phyloP scores from a whole-genome alignment of 371 early-diverging fungal genomes.

The Encephalitozoon romaleae region DNA sequence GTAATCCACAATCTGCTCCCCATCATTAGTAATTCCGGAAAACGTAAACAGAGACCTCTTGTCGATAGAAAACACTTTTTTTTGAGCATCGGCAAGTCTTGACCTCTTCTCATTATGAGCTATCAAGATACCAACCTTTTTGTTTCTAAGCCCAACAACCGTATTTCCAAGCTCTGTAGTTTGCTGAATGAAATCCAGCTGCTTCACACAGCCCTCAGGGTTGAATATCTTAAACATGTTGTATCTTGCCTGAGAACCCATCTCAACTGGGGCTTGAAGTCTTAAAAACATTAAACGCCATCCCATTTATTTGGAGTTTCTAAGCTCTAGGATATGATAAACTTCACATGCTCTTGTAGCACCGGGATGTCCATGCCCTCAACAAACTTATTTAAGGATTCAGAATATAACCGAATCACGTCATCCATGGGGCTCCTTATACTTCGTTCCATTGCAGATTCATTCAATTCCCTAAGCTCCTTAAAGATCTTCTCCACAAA shows the following conservation, averaged over 20 bases:
- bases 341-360: conserved; percentile 42
- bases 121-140: conserved; percentile 47
- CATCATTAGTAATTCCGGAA: conserved; percentile 62
- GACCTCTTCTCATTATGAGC: conserved; percentile 50
- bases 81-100: conserved; percentile 37
- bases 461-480: conserved; percentile 33
- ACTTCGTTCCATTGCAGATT: conserved; percentile 1
- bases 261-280: not conserved
- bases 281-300: conserved; percentile 5
- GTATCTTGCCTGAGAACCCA: not conserved
- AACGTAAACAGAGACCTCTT: conserved; percentile 54
- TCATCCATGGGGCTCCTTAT: conserved; percentile 22
- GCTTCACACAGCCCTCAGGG: conserved; percentile 59
- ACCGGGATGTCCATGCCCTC: conserved; percentile 22
- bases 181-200: conserved; percentile 48
- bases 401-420: conserved; percentile 32
- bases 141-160: conserved; percentile 51
- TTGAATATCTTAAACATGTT: conserved; percentile 45
- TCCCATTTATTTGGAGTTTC: not conserved
- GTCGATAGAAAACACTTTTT: conserved; percentile 53
- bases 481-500: conserved; percentile 34
- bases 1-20: conserved; percentile 54
- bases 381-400: conserved; percentile 38
- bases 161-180: conserved; percentile 56
- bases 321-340: conserved; percentile 28